Evolutionary conservation across 371 early-diverging fungal genomes (phyloP), one percentile per base, ranked within the genome.

Genomic region (Gilbertella persicaria): DNA sequence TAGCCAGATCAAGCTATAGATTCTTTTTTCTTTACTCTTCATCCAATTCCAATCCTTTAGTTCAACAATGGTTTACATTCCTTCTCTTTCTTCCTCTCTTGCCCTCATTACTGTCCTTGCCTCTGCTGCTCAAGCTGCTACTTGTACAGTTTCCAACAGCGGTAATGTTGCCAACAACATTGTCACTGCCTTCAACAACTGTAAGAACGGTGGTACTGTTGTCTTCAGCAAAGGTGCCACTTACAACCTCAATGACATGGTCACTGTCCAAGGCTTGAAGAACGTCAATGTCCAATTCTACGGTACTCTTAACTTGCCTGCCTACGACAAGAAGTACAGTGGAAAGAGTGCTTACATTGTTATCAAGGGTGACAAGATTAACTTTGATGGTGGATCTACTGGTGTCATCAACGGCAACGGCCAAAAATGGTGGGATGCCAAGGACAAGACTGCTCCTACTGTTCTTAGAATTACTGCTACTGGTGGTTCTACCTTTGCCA

Each of bases 121-220:
- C 26, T 33, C 54, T 38, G 40, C 60, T 44, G 53, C 26, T 37
- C 42, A 53, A n/a, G 56, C 55, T 25, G 67, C 64, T 21, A 66
- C 64, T 37, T 61, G 64, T 33, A 52, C 58, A 21, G 53, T 56
- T n/a, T 55, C 59, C 17, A 50, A 64, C 2, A 50, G 58, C 21
- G 49, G 50, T 12, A 64, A 66, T 47, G 71, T 63, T 36, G 47
- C 67, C 17, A 23, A 54, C 30, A 60, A 53, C 30, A 70, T 70
- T 17, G 50, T 40, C 0, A 28, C 36, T 14, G 71, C 71, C 5
- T 70, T 70, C 61, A 46, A 50, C 4, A 48, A 47, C 17, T 70
- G 67, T 45, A 60, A 63, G 36, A 58, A 53, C 28, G 71, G 71
- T n/a, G 71, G 67, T 29, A 67, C 54, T 14, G 67, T 70, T n/a